phyloP scores from a whole-genome alignment of 805 yeast genomes.

The Saccharomycopsis sp. region DNA sequence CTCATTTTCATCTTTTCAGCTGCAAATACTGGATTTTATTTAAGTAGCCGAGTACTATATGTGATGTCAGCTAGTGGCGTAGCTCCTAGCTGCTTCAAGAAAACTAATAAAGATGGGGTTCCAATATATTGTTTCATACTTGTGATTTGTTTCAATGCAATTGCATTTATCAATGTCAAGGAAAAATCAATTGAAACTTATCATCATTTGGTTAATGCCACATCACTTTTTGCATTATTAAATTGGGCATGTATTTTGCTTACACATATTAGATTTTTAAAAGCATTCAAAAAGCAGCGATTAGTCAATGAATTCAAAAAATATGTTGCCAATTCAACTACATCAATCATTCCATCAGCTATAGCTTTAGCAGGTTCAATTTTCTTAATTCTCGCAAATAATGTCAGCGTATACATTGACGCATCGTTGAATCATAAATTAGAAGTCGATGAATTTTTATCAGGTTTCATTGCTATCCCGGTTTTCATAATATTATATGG shows the following conservation, averaged over 20 bases:
- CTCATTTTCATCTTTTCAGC: constrained; percentile 16
- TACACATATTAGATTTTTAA: constrained; percentile 39
- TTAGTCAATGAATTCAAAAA: constrained; percentile 39
- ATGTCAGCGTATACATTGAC: constrained; percentile 65
- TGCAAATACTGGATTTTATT: constrained; percentile 36
- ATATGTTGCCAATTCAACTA: constrained; percentile 57
- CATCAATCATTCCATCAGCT: constrained; percentile 63
- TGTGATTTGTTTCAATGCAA: constrained; percentile 33
- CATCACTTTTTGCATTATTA: constrained; percentile 32
- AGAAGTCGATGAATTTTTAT: constrained; percentile 59
- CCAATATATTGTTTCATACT: constrained; percentile 38
- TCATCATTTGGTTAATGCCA: constrained; percentile 36
- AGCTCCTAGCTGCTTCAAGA: constrained; percentile 37
- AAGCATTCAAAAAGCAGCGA: constrained; percentile 40
- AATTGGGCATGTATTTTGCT: constrained; percentile 37
- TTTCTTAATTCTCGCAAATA: constrained; percentile 55
- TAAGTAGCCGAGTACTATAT: constrained; percentile 38
- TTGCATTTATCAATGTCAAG: constrained; percentile 38
- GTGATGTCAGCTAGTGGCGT: constrained; percentile 40
- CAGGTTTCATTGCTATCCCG: constrained; percentile 69
- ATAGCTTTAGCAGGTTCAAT: constrained; percentile 48
- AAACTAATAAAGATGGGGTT: constrained; percentile 38
- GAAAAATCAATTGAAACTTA: constrained; percentile 33
- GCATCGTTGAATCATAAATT: constrained; percentile 33
- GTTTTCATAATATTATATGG: constrained; percentile 31